Percentiles rank a stretch among this genome's conserved stretches.
phyloP scores from a whole-genome alignment of 371 early-diverging fungal genomes.

The Mortierella sp. region DNA sequence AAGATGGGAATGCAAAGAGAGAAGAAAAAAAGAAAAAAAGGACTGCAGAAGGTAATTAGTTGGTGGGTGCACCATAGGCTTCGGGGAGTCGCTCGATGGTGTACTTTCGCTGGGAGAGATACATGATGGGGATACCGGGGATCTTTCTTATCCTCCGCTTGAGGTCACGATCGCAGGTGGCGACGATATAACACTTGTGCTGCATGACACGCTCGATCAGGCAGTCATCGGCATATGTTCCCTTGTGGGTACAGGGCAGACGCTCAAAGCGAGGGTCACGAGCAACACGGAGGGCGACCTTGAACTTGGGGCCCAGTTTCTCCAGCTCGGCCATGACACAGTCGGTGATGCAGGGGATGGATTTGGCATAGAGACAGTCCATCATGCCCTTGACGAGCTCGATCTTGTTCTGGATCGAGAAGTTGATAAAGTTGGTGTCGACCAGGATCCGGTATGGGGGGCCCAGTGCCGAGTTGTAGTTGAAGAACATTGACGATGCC shows the following conservation, averaged over 20 bases:
- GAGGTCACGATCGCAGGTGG: conserved; percentile 99
- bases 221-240: conserved; percentile 99
- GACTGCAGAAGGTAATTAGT: conserved; percentile 11
- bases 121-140: conserved; percentile 99
- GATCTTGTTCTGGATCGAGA: conserved; percentile 98
- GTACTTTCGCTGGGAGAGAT: conserved; percentile 93
- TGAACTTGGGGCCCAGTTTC: conserved; percentile 97
- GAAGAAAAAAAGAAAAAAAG: background rate
- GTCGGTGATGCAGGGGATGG: conserved; percentile 98
- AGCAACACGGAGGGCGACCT: conserved; percentile 95
- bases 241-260: conserved; percentile 98
- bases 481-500: conserved; percentile 96
- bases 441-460: conserved; percentile 99
- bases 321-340: conserved; percentile 99
- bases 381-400: conserved; percentile 98
- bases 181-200: conserved; percentile 99
- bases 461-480: conserved; percentile 95
- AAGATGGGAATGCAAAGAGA: no score
- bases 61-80: conserved; percentile 61
- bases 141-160: conserved; percentile 98
- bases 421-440: conserved; percentile 99
- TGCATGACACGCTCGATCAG: conserved; percentile 96
- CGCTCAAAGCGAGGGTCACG: conserved; percentile 97
- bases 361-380: conserved; percentile 98
- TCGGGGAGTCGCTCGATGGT: conserved; percentile 98